These are phyloP conservation scores for Phylloporus sp. DNA, from an alignment of 1,284 basidiomycete genomes.

Conservation along the genomic window DNA sequence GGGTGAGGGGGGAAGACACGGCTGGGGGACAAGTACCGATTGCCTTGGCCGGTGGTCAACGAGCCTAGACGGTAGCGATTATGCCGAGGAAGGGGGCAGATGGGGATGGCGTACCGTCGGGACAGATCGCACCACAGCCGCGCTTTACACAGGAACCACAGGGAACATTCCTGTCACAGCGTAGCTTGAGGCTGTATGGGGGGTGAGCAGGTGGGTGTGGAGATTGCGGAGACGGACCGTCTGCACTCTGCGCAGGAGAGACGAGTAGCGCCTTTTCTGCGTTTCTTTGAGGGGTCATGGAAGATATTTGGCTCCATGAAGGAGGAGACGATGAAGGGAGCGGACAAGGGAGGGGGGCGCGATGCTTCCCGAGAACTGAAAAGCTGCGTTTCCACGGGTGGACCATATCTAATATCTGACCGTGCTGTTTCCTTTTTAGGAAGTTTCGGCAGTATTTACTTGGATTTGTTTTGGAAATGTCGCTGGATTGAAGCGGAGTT, in stretches of 20 bases:
- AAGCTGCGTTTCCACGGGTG: slow-evolving; percentile 30
- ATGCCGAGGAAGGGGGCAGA: slow-evolving; percentile 25
- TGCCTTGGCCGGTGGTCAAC: slow-evolving; percentile 80
- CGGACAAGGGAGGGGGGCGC: slow-evolving; percentile 23
- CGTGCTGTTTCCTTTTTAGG: slow-evolving; percentile 29
- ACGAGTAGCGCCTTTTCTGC: slow-evolving; percentile 77
- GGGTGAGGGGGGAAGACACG: slow-evolving; percentile 3
- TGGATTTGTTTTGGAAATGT: slow-evolving; percentile 19
- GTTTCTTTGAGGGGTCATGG: slow-evolving; percentile 63
- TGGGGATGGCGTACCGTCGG: slow-evolving; percentile 51
- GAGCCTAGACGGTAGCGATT: slow-evolving; percentile 57
- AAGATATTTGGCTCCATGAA: slow-evolving; percentile 44
- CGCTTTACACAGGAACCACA: slow-evolving; percentile 54
- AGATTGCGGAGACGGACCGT: slow-evolving; percentile 48
- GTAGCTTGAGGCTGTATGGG: slow-evolving; percentile 66
- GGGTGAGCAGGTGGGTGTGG: not conserved
- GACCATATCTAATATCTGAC: slow-evolving; percentile 23
- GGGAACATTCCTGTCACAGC: slow-evolving; percentile 69
- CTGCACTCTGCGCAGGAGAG: slow-evolving; percentile 81
- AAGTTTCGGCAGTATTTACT: slow-evolving; percentile 21
- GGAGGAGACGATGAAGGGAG: slow-evolving; percentile 45
- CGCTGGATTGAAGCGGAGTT: slow-evolving; percentile 40
- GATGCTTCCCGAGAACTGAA: slow-evolving; percentile 26
- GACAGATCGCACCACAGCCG: slow-evolving; percentile 78
- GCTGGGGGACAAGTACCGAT: slow-evolving; percentile 58